Base-by-base conservation (phyloP, 257 asterid genomes). In the Cynanchum wilfordii region DNA sequence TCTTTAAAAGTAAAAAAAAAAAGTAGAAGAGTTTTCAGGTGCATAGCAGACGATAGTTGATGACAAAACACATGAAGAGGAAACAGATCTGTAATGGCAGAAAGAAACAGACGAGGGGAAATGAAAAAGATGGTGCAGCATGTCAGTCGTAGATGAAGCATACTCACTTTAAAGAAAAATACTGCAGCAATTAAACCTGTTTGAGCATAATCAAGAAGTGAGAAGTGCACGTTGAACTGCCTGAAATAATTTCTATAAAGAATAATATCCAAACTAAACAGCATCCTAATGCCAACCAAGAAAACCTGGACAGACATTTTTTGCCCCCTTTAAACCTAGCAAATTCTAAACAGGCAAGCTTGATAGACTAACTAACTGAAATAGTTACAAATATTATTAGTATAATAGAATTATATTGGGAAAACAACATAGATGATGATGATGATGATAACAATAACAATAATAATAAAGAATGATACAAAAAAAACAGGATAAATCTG, bases 121-220 rank as follows among this genome's bases (percentile, higher is more conserved):
- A 59, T 42, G 12, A n/a, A n/a, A 19, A 68, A 56, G 74, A 58
- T 49, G 45, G 17, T n/a, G n/a, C n/a, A 52, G n/a, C 56, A 36
- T 57, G 47, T 55, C 36, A 57, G n/a, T n/a, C n/a, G n/a, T 15
- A 60, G 55, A 29, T 58, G 72, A 68, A 71, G 58, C 30, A 36
- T 59, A 83, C 97, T 84, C 77, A 87, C 99, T 79, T 95, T 92
- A 75, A 95, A 95, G 95, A 92, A 87, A 80, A 95, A 95, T 27
- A 95, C 99, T 33, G 99, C 95, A 45, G 98, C 99, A 80, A 95
- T 92, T 82, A 95, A 76, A 83, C 99, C 97, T 55, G 97, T 92
- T 80, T 95, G 98, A 73, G 99, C 99, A 82, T 95, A 92, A 87
- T 95, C 99, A 64, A 95, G 97, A 86, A 75, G 77, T 89, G 82